Base-by-base conservation (phyloP, 768 basidiomycete genomes). In the Mycena haematopus region DNA sequence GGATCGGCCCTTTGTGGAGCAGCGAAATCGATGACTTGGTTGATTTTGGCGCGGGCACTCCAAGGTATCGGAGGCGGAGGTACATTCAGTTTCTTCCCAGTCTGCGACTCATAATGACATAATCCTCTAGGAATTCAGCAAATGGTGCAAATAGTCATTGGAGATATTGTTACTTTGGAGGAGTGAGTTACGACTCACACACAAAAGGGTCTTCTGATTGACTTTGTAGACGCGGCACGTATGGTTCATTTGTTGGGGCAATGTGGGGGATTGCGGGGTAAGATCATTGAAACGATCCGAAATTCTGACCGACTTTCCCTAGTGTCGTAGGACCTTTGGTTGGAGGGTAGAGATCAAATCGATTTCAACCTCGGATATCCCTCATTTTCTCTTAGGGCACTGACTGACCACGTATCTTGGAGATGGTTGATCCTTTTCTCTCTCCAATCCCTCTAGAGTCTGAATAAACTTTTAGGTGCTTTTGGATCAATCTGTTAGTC, bases 1-100 rank as follows among this genome's bases (percentile, higher is more conserved):
- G 91, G 90, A 27, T 92, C 91, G 6, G 91, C 90, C 2, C 76
- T 94, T 57, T 93, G 91, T 68, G 92, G 92, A 11, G 89, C 91
- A 2, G 91, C 92, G 0, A 87, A 94, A 72, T 86, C 59, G 53
- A 89, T 94, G 84, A 82, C 78, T 3, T 92, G 91, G 93, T 76
- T 95, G 19, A 86, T 93, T 36, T 78, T 90, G 2, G 84, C 84
- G 40, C 84, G 93, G 66, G 92, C 91, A 22, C 57, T 66, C 5
- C 45, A 50, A 84, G 85, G 86, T 82, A 47, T 25, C 35, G 93
- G 93, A 22, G 91, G 91, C 13, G 91, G 91, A 9, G 92, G 91
- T 19, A 87, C 88, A 70, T 75, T 79, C 14, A 45, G 74, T 54
- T 17, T 35, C 13, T 52, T 38, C 36, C 17, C 15, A 10, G 10